Conservation (phyloP, 371 early-diverging fungal species). For the Zychaea mexicana region DNA sequence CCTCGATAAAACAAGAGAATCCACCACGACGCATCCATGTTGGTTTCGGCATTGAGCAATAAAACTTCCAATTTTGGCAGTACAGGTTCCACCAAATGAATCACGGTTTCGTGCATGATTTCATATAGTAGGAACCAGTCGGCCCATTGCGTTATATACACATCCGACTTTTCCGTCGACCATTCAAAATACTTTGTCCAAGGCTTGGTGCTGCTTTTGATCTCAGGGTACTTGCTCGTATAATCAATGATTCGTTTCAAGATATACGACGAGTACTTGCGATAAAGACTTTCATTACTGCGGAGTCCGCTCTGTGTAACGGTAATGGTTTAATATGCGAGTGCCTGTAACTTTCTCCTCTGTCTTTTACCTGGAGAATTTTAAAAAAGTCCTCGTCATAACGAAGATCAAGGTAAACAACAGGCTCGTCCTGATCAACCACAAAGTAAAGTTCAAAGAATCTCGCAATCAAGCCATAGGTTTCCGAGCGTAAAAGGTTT, state of each 20-base stretch:
- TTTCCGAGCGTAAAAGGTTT: conserved; percentile 42
- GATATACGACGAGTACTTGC: conserved; percentile 46
- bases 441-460: conserved; percentile 51
- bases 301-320: conserved; percentile 37
- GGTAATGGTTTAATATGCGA: background rate
- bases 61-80: conserved; percentile 41
- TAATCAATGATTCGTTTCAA: conserved; percentile 48
- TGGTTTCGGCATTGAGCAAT: conserved; percentile 18
- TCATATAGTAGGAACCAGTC: conserved; percentile 65
- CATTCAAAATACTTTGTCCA: conserved; percentile 49
- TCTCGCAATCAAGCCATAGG: conserved; percentile 47
- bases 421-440: conserved; percentile 6
- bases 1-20: conserved; percentile 43
- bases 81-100: conserved; percentile 57
- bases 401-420: conserved; percentile 35
- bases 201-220: background rate
- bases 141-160: conserved; percentile 45
- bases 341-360: too few species aligned
- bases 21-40: conserved; percentile 49
- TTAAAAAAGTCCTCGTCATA: conserved; percentile 41
- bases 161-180: conserved; percentile 22
- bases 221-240: conserved; percentile 26
- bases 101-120: conserved; percentile 54
- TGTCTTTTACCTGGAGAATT: conserved; percentile 50
- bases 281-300: conserved; percentile 43